Evolutionary conservation across 495 filamentous ascomycete species (phyloP), one percentile per base, ranked within the genome.

Genomic region (Hypoxylon lienhwacheense): DNA sequence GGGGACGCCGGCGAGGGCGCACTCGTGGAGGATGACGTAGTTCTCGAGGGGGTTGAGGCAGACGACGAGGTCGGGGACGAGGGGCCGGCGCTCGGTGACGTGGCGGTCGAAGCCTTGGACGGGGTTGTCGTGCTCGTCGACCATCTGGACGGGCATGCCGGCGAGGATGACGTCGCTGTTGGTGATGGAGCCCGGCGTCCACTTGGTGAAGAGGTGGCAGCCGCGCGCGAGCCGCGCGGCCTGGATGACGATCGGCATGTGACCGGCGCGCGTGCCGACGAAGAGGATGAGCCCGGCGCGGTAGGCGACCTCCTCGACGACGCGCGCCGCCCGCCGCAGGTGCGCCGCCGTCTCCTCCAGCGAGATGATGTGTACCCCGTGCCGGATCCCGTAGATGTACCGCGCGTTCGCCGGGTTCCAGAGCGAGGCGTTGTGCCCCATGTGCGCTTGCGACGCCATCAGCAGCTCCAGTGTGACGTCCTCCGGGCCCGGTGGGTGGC

Each of bases 351-450:
- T 97, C 44, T 81, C 72, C 65, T 97, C 93, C 2, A 97, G 83
- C 7, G 84, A 87, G 70, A 98, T 93, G 67, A 98, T 92, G 74
- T 98, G 93, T 54, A 96, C 86, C 37, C 86, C 89, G 46, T 91
- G 82, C 14, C 92, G 83, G 54, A 95, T 84, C 64, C 93, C 93
- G 68, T 88, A 91, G 70, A 98, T 97, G 73, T 97, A 97, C 29
- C 89, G 85, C 40, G 89, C 84, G 77, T 97, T 98, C 29, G 84
- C 84, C 10, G 95, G 92, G 74, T 97, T 95, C 93, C 93, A 98
- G 47, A 91, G 82, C 36, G 90, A 90, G 2, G 88, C 93, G 60
- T 86, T 78, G 75, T 97, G 93, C 51, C 93, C 93, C 65, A 97
- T 82, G 75, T 98, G 93, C 21, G 84, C 83, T 68, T 95, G 89